A percentile compares a stretch with the other conserved stretches of the same genome.
Evolutionary conservation across 2,329 filamentous ascomycete genomes (phyloP).

Genomic region (Xylaria polymorpha): DNA sequence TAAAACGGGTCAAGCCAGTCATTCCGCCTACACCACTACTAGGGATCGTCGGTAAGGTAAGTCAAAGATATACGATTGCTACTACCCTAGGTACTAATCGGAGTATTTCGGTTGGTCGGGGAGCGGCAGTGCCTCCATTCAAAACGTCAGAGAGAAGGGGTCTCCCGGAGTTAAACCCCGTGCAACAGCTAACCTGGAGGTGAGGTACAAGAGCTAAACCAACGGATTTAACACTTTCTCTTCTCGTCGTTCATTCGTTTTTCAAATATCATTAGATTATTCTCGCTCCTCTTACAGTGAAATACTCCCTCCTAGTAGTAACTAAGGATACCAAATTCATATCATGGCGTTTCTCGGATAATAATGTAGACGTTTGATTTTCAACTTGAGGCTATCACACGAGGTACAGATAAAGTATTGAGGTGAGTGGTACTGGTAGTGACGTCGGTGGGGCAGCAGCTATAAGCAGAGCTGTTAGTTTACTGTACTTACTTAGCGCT

Average conservation of each 20-base stretch:
- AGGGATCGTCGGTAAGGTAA: slow-evolving; percentile 16
- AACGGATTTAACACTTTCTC: neutral
- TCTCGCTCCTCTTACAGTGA: neutral
- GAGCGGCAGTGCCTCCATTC: slow-evolving; percentile 14
- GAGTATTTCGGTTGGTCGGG: slow-evolving; percentile 31
- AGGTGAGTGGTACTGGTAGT: slow-evolving; percentile 19
- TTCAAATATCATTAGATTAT: neutral
- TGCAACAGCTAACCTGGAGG: slow-evolving; percentile 3
- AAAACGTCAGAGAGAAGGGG: slow-evolving; percentile 12
- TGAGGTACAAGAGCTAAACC: slow-evolving; percentile 1
- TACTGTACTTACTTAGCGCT: neutral
- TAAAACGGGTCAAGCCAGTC: slow-evolving; percentile 26
- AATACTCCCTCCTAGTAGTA: neutral
- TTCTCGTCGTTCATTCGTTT: neutral
- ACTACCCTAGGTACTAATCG: slow-evolving; percentile 24
- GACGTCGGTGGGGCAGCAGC: slow-evolving; percentile 34
- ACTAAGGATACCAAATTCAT: neutral
- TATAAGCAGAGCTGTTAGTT: slow-evolving; percentile 10
- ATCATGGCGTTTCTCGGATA: neutral
- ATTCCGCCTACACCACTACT: neutral
- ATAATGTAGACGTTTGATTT: neutral
- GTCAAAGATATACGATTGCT: neutral
- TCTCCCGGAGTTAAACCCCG: slow-evolving; percentile 28
- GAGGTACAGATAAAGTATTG: slow-evolving; percentile 17
- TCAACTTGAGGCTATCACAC: neutral